Base-by-base conservation (phyloP, 768 basidiomycete genomes). In the Rhizopogon vinicolor region DNA sequence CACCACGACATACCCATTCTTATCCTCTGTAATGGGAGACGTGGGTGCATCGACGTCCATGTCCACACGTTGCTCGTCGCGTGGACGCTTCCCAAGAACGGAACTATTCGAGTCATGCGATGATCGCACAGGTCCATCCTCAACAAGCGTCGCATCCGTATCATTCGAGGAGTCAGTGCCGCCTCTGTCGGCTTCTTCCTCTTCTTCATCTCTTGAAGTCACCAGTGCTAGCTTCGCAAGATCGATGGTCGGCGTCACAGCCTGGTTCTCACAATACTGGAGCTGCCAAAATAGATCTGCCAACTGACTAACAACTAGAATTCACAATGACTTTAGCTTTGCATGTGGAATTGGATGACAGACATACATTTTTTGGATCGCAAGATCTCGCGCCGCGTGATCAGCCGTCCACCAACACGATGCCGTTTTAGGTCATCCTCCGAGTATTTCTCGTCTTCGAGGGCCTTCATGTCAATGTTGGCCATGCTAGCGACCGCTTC, bases 221-320 rank as follows among this genome's bases (percentile, higher is more conserved):
- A 95, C 87, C 18, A 97, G 80, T 0, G 93, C 94, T 19, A 96
- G 81, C 65, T 97, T 93, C 7, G 93, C 93, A 18, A 97, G 78
- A 62, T 96, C 91, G 44, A 91, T 73, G 3, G 85, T 86, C 0
- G 93, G 93, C 0, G 91, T 92, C 16, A 97, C 84, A 13, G 92
- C 79, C 5, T 84, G 71, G 2, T 74, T 68, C 44, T 85, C 79
- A 53, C 80, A 78, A 58, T 80, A 82, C 61, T 92, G 87, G 39
- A 97, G 78, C 51, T 87, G 76, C 68, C 77, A 81, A 73, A 94
- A 97, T 3, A 97, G 78, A 13, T 82, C 80, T 7, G 88, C 87
- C 12, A 97, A 81, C 52, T 89, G 89, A 54, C 76, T 75, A 59
- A 94, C 86, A 69, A 97, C 93, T 96, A 62, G 14, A 28, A 33